These are phyloP conservation scores for Breviolum minutum DNA, from an alignment of 73 alveolate species.

Conservation along the genomic window DNA sequence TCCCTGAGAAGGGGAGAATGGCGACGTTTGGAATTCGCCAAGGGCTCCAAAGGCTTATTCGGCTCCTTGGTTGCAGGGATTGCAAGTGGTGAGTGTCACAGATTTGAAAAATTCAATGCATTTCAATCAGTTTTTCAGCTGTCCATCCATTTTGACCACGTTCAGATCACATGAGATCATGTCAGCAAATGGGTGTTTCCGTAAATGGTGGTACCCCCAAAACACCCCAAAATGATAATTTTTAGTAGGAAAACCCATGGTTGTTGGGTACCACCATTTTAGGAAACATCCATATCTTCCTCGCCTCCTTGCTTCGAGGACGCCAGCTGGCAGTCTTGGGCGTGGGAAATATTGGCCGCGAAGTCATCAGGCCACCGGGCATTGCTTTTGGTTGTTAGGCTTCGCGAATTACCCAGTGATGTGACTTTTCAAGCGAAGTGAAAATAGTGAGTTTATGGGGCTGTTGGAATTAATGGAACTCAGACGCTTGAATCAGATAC, in stretches of 20 bases:
- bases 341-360: constrained; percentile 97
- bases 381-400: too few species aligned
- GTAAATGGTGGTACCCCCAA: too few species aligned
- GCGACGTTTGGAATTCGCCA: constrained; percentile 97
- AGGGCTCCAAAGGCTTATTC: constrained; percentile 96
- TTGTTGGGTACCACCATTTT: not conserved
- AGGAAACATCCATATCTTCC: not conserved
- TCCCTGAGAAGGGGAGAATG: constrained; percentile 96
- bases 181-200: too few species aligned
- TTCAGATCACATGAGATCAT: too few species aligned
- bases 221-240: too few species aligned
- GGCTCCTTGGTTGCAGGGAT: constrained; percentile 56
- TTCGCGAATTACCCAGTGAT: too few species aligned
- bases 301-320: constrained; percentile 9
- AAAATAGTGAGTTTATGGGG: not conserved
- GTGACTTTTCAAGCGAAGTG: not conserved
- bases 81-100: not conserved
- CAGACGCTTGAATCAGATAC: too few species aligned
- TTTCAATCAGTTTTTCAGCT: too few species aligned
- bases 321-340: constrained; percentile 97
- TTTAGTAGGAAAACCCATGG: too few species aligned
- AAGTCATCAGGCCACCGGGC: constrained; percentile 48
- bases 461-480: not conserved
- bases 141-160: too few species aligned
- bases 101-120: too few species aligned